Conservation (phyloP, 495 filamentous ascomycete species). For the Penicillium salamii region DNA sequence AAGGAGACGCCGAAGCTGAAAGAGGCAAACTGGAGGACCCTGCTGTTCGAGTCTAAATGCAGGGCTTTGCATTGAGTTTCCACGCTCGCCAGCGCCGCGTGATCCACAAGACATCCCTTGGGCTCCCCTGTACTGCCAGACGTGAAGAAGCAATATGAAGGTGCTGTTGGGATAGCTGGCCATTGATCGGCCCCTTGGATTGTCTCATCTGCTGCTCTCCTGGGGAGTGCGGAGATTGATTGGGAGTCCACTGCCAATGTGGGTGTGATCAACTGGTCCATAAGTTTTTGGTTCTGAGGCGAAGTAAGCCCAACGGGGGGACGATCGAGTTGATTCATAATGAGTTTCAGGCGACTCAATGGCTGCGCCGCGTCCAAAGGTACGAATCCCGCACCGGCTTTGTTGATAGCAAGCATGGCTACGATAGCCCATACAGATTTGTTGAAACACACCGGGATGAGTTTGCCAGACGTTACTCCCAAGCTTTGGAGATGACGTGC, state of each 20-base stretch:
- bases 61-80: conserved; percentile 1
- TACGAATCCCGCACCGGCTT: conserved; percentile 47
- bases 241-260: not conserved
- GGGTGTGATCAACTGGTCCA: not conserved
- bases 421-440: conserved; percentile 36
- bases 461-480: not conserved
- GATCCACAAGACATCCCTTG: conserved; percentile 42
- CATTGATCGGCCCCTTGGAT: not conserved
- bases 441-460: not conserved
- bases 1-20: conserved; percentile 53
- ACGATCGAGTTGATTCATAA: conserved; percentile 32
- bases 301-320: not conserved
- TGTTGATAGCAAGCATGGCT: conserved; percentile 7
- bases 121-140: conserved; percentile 41
- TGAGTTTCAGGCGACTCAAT: conserved; percentile 38
- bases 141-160: conserved; percentile 33
- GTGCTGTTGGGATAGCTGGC: not conserved
- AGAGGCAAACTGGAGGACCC: conserved; percentile 47
- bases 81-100: conserved; percentile 16
- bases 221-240: not conserved
- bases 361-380: conserved; percentile 47
- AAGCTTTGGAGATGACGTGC: not conserved
- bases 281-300: not conserved
- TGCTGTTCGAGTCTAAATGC: conserved; percentile 9
- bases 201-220: not conserved